These are phyloP conservation scores for Geranomyces variabilis DNA, from an alignment of 192 early-diverging fungal genomes.

Conservation along the genomic window DNA sequence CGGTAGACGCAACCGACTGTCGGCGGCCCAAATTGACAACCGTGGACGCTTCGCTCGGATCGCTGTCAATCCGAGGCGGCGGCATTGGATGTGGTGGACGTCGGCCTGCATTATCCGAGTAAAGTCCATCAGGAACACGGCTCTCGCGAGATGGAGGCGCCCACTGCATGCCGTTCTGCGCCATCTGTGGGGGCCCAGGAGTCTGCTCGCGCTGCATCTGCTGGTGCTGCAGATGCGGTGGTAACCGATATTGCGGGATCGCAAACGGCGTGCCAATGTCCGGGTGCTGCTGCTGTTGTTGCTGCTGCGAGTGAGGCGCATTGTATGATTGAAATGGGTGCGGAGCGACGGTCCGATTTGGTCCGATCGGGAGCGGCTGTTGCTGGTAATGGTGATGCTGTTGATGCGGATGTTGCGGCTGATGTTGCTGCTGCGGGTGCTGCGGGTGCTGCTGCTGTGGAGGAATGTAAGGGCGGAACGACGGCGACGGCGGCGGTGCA, in stretches of 20 bases:
- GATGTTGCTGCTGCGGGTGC: no score
- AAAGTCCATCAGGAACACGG: no score
- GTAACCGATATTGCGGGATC: neutral
- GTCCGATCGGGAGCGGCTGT: neutral
- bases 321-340: slow-evolving; percentile 3
- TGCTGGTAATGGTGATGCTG: neutral
- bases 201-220: neutral
- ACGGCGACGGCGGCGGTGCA: neutral
- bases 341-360: neutral
- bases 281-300: neutral
- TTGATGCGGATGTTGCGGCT: no score
- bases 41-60: slow-evolving; percentile 12
- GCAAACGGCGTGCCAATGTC: slow-evolving; percentile 5
- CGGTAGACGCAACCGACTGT: slow-evolving; percentile 1
- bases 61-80: slow-evolving; percentile 9
- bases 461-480: neutral
- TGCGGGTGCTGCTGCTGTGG: no score
- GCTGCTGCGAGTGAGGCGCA: slow-evolving; percentile 3
- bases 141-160: no score
- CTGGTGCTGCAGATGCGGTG: slow-evolving; percentile 2
- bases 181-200: no score
- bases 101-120: no score
- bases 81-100: slow-evolving; percentile 5
- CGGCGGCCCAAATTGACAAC: neutral
- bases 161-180: no score